A percentile compares a stretch with the other conserved stretches of the same genome.
phyloP scores from a whole-genome alignment of 441 rosid species.

The Cnidoscolus chayamansa region DNA sequence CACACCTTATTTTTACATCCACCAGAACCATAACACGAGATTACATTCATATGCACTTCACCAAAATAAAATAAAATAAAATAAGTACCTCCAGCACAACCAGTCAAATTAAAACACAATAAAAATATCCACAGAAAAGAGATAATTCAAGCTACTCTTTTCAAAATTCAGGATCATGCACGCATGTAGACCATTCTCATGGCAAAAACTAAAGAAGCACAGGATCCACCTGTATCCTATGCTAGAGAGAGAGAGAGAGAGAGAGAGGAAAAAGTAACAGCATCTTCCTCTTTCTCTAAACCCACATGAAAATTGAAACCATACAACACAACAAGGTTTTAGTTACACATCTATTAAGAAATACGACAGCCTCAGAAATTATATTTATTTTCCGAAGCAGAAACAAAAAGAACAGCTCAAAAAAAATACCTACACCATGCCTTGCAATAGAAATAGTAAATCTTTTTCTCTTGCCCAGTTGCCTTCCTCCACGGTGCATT shows the following conservation, averaged over 20 bases:
- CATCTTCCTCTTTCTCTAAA: slow-evolving; percentile 45
- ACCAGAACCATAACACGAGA: not conserved
- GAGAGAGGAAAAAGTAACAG: slow-evolving; percentile 32
- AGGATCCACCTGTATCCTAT: slow-evolving; percentile 18
- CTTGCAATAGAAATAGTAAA: slow-evolving; percentile 24
- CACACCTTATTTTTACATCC: slow-evolving; percentile 1
- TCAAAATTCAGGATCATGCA: slow-evolving; percentile 13
- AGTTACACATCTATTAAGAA: slow-evolving; percentile 30
- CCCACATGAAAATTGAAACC: slow-evolving; percentile 62
- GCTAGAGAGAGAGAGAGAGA: slow-evolving; percentile 8
- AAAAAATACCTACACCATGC: slow-evolving; percentile 14
- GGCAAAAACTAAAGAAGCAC: slow-evolving; percentile 23
- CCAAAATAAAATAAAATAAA: not conserved
- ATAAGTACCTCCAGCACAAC: slow-evolving; percentile 14
- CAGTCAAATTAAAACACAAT: not conserved
- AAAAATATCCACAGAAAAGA: slow-evolving; percentile 5
- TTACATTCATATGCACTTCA: not conserved
- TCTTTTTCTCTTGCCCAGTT: not conserved
- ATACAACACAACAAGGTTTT: slow-evolving; percentile 41
- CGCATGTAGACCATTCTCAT: slow-evolving; percentile 17
- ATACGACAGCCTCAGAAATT: slow-evolving; percentile 57
- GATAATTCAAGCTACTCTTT: slow-evolving; percentile 23
- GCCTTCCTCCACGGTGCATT: slow-evolving; percentile 10
- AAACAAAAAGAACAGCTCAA: slow-evolving; percentile 16
- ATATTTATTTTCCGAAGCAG: slow-evolving; percentile 21